Evolutionary conservation across 768 basidiomycete species (phyloP).

Genomic region (Suillus decipiens): DNA sequence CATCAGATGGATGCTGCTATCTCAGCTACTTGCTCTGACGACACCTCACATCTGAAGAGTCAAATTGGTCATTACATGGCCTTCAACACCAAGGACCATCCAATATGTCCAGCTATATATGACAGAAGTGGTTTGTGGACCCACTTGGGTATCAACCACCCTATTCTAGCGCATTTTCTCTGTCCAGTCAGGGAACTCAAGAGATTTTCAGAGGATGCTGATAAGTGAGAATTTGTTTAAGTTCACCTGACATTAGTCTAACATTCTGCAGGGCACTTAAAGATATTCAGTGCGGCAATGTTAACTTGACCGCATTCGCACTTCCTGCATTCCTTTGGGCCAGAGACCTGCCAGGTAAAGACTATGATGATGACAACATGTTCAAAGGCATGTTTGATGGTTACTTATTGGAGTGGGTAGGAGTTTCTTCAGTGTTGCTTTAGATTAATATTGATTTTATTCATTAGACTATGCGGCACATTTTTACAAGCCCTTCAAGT

Average conservation of each 20-base stretch:
- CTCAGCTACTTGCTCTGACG: constrained; percentile 2
- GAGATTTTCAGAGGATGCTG: neutral
- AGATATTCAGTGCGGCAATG: neutral
- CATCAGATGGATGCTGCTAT: constrained; percentile 6
- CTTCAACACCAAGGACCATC: neutral
- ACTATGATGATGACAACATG: neutral
- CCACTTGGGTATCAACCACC: constrained; percentile 6
- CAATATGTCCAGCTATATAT: constrained; percentile 1
- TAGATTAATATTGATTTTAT: neutral
- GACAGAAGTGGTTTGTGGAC: neutral
- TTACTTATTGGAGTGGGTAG: constrained; percentile 9
- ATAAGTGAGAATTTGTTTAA: neutral
- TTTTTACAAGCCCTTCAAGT: constrained; percentile 9
- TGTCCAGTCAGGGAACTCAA: neutral
- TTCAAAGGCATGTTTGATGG: constrained; percentile 8
- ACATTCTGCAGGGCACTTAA: neutral
- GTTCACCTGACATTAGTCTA: neutral
- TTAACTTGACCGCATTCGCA: neutral
- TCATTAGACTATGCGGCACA: constrained; percentile 8
- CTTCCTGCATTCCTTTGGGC: neutral
- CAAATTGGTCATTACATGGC: constrained; percentile 3
- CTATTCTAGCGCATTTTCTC: constrained; percentile 1
- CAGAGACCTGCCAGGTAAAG: neutral
- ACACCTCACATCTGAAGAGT: neutral
- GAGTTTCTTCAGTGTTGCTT: neutral